These are phyloP conservation scores for Ziziphus jujuba DNA, from an alignment of 306 rosid genomes.

Conservation along the genomic window DNA sequence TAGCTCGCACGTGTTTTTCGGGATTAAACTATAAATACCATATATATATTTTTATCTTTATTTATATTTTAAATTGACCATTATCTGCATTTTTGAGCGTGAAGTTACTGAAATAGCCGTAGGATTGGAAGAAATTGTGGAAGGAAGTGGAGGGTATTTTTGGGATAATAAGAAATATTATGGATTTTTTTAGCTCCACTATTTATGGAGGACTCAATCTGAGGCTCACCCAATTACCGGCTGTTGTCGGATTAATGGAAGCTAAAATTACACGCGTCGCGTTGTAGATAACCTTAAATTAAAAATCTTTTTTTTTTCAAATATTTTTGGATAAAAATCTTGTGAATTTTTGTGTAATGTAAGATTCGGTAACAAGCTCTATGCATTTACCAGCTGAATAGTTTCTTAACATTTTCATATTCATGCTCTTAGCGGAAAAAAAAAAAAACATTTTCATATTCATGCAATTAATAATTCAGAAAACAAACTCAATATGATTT, in stretches of 20 bases:
- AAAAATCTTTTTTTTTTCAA: too few relatives aligned
- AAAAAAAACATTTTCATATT: too few relatives aligned
- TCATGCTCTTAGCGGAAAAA: too few relatives aligned
- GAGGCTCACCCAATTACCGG: slow-evolving; percentile 2
- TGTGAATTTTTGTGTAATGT: too few relatives aligned
- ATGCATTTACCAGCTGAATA: too few relatives aligned
- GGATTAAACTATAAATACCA: slow-evolving; percentile 4
- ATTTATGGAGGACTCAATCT: background rate
- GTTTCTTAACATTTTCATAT: too few relatives aligned
- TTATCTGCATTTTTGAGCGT: background rate
- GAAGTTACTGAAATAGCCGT: slow-evolving; percentile 2
- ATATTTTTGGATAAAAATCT: too few relatives aligned
- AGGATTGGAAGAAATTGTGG: background rate
- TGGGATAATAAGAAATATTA: background rate
- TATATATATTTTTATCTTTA: too few relatives aligned
- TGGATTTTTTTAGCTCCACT: background rate
- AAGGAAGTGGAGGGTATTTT: background rate
- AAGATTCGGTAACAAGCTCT: too few relatives aligned
- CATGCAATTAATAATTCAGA: too few relatives aligned
- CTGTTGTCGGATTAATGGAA: slow-evolving; percentile 20
- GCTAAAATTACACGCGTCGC: slow-evolving; percentile 33
- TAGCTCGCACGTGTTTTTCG: slow-evolving; percentile 10
- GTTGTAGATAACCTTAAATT: background rate
- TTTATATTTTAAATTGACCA: background rate
- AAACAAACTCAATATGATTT: too few relatives aligned